Conservation (phyloP, 306 rosid species). For the Clitoria ternatea region DNA sequence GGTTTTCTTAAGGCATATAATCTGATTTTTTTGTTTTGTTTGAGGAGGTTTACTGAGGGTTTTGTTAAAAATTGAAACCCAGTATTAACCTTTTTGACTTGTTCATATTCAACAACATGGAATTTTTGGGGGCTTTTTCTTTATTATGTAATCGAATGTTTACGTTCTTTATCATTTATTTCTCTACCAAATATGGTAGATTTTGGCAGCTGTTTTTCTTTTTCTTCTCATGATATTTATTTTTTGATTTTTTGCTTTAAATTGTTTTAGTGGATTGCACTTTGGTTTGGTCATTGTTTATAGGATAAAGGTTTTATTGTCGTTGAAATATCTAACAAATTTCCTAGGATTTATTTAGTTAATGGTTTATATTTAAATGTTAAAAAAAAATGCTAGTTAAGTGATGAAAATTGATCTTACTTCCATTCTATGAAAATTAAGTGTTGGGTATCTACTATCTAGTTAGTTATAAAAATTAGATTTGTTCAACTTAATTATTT, state of each 20-base stretch:
- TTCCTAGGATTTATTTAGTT: no score
- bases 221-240: neutral
- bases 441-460: no score
- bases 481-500: no score
- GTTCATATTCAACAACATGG: neutral
- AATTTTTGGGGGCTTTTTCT: neutral
- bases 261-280: neutral
- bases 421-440: no score
- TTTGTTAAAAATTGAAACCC: neutral
- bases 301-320: neutral
- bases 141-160: no score
- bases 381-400: no score
- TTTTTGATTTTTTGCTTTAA: neutral
- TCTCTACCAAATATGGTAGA: neutral
- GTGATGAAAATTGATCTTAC: no score
- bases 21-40: neutral
- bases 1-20: neutral
- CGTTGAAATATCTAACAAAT: neutral
- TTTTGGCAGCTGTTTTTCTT: neutral
- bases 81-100: neutral
- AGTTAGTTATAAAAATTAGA: no score
- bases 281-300: neutral
- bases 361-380: no score
- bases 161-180: neutral
- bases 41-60: conserved; percentile 2